Base-by-base conservation (phyloP, 495 filamentous ascomycete species). In the Hypoxylon perforatum region DNA sequence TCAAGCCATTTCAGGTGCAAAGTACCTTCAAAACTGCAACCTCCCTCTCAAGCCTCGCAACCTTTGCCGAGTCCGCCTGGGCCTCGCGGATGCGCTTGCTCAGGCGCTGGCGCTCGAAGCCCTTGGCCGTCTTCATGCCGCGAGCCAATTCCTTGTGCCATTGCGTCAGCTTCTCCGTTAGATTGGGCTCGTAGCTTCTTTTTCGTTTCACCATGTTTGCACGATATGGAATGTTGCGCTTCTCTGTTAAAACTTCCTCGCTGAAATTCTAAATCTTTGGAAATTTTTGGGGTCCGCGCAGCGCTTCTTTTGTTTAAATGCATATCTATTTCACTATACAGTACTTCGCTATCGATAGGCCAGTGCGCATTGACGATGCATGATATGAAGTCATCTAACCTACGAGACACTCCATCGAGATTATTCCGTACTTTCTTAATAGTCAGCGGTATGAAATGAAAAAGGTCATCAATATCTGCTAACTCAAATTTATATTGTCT, bases 51-150 rank as follows among this genome's bases (percentile, higher is more conserved):
- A 95, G 75, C 17, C 92, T 79, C 33, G 76, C 71, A 19, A 77
- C 63, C 73, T 85, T 81, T 17, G 81, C 80, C 14, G 83, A 77
- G 15, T 70, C 63, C 22, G 10, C 25, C n/a, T 84, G 80, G 18
- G 88, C 87, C 23, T 87, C 87, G 75, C 90, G 93, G 19, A 90
- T 80, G 35, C 93, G 80, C 53, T 92, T 88, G 28, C 90, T 87
- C 44, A 93, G 82, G 58, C 96, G 97, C 77, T 97, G 94, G 65
- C 92, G 83, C 78, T 97, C 94, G 75, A 94, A 94, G 14, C 91
- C 92, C 59, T 92, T 93, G 22, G 90, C 91, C 1, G 86, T 80
- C 75, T 95, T 96, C 36, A 97, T 80, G 0, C 87, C 90, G 18
- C 87, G 83, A 45, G 84, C 82, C 8, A 97, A 81, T 18, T 85